Base-by-base conservation (phyloP, 441 rosid genomes). In the Erodium texanum region DNA sequence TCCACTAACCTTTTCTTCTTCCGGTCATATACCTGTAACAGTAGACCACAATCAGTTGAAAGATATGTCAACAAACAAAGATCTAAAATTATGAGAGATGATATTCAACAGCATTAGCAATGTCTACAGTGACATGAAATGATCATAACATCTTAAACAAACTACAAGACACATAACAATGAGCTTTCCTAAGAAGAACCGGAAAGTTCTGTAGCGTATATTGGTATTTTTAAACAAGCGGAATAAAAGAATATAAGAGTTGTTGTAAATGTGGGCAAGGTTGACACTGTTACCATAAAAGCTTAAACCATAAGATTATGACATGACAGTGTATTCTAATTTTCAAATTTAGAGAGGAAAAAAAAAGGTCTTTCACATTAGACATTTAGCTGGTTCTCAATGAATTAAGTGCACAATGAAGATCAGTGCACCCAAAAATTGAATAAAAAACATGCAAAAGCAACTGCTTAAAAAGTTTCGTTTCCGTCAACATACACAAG, bases 1-100 rank as follows among this genome's bases (percentile, higher is more conserved):
- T 93, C 99, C 78, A 90, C 99, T 19, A 90, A 77, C 69, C 96
- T 89, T 81, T 91, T 88, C 66, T 86, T 84, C 79, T 75, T 89
- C 74, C 98, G 78, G 72, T 90, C 97, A 76, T 77, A 79, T 32
- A 93, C 97, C 99, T 90, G 78, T 69, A 78, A 62, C 72, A 79
- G 73, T 27, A 79, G 68, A n/a, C 66, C 9, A 34, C 3, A 34
- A 63, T 29, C 9, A 68, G 78, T 41, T 66, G 34, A 74, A 71
- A 68, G 24, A 24, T 2, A 62, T 7, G 20, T 45, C 29, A 68
- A 69, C 24, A n/a, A 66, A 62, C 69, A 34, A 14, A 20, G 54
- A 50, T 68, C 24, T 43, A 11, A 24, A 59, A 10, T 22, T 19
- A 23, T 43, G 62, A 70, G 67, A 65, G 32, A 12, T 62, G 24